phyloP scores from a whole-genome alignment of 129 eudicot species.

The Helichrysum umbraculigerum region DNA sequence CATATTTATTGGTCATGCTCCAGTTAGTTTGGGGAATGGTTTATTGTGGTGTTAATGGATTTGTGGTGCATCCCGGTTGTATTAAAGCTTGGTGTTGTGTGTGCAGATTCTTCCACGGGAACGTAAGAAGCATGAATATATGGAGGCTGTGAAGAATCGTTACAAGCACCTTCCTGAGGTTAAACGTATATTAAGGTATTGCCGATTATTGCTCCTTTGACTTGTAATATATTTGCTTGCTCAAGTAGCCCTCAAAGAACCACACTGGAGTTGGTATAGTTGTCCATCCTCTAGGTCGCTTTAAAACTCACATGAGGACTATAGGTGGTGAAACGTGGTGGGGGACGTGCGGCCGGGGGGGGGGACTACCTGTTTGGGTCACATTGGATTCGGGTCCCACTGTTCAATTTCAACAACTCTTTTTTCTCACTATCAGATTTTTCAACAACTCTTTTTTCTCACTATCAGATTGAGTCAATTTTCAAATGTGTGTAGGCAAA shows the following conservation, averaged over 20 bases:
- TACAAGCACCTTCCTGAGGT: constrained; percentile 97
- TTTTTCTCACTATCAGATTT: no score
- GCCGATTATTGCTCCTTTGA: background rate
- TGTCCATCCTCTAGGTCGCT: background rate
- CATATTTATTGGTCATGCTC: no score
- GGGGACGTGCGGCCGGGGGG: no score
- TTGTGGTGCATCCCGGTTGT: background rate
- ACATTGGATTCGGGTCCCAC: no score
- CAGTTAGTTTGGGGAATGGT: background rate
- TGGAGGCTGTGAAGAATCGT: constrained; percentile 84
- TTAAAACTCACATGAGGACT: background rate
- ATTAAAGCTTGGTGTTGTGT: background rate
- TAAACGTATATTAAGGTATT: constrained; percentile 84
- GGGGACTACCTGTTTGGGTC: no score
- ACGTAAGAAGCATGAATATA: constrained; percentile 82
- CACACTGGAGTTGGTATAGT: background rate
- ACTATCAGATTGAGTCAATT: no score
- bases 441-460: no score
- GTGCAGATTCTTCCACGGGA: constrained; percentile 93
- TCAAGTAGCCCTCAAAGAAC: background rate
- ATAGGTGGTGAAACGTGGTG: no score
- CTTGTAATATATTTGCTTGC: background rate
- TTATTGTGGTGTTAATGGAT: constrained; percentile 4
- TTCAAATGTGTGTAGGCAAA: no score
- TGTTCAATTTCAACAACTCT: no score